Evolutionary conservation across 129 eudicot genomes (phyloP).

Genomic region (carrot (Daucus carota)): DNA sequence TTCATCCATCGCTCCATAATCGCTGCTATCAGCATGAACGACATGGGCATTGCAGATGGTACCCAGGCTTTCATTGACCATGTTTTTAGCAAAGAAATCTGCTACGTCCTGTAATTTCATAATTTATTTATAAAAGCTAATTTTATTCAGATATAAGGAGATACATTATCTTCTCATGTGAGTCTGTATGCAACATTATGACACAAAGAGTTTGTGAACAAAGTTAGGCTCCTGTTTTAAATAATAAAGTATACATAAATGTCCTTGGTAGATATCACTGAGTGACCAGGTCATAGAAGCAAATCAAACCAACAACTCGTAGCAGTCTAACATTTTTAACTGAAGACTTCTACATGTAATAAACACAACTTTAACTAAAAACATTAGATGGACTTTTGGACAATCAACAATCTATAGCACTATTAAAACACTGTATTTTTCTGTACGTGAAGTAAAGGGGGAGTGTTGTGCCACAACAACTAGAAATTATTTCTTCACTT

Average conservation of each 20-base stretch:
- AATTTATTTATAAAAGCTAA: not conserved
- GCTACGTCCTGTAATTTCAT: not conserved
- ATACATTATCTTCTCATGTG: not conserved
- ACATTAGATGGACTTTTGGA: not conserved
- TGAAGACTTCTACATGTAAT: not conserved
- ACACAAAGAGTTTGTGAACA: not conserved
- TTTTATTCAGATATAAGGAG: not conserved
- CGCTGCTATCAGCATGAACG: constrained; percentile 11
- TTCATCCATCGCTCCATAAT: constrained; percentile 9
- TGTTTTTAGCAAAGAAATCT: constrained; percentile 1
- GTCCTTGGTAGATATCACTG: not conserved
- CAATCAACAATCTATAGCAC: not conserved
- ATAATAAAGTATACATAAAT: not conserved
- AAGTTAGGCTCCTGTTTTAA: not conserved
- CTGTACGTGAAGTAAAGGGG: not conserved
- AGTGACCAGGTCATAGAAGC: not conserved
- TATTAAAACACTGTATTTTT: not conserved
- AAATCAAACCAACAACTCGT: not conserved
- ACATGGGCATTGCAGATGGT: constrained; percentile 13
- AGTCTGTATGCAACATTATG: not conserved
- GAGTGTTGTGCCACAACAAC: not conserved
- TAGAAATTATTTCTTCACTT: too few relatives aligned
- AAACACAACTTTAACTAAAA: not conserved
- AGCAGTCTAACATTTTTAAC: not conserved
- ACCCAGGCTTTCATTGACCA: constrained; percentile 13